Conservation (phyloP, 1,284 basidiomycete genomes). For the Marasmius fiardii region DNA sequence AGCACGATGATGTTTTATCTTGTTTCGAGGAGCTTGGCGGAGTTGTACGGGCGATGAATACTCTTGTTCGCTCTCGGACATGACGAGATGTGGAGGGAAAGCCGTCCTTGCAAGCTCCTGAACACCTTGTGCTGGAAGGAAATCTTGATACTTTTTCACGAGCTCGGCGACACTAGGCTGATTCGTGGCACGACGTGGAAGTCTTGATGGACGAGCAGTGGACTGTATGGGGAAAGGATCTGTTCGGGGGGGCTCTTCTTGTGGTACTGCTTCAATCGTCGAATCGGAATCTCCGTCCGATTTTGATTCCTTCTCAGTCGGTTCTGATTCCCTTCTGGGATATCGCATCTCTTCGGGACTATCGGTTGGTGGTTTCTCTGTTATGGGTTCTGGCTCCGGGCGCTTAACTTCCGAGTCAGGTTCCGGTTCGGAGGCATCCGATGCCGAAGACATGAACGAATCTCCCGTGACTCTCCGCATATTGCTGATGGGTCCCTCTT, state of each 20-base stretch:
- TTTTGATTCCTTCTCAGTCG: conserved; percentile 4
- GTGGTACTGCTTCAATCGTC: conserved; percentile 13
- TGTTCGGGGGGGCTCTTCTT: conserved; percentile 2
- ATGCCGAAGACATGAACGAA: conserved; percentile 56
- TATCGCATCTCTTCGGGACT: not conserved
- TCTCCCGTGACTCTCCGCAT: conserved; percentile 48
- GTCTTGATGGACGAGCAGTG: conserved; percentile 49
- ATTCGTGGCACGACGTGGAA: conserved; percentile 63
- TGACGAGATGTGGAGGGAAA: conserved; percentile 48
- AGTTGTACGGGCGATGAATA: conserved; percentile 33
- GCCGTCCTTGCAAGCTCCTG: conserved; percentile 69
- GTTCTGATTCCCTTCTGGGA: conserved; percentile 11
- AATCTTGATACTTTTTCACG: conserved; percentile 80
- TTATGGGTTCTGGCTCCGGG: conserved; percentile 16
- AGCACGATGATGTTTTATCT: conserved; percentile 40
- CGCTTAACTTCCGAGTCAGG: conserved; percentile 29
- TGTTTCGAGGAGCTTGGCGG: conserved; percentile 40
- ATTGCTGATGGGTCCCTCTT: conserved; percentile 53
- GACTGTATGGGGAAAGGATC: too few relatives aligned
- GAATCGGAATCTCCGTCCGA: conserved; percentile 16
- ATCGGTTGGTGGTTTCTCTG: not conserved
- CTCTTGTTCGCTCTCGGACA: conserved; percentile 75
- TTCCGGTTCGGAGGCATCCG: conserved; percentile 54
- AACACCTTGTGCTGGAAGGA: conserved; percentile 66
- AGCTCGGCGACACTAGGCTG: conserved; percentile 79